Base-by-base conservation (phyloP, 2,329 filamentous ascomycete species). In the Cyphellophora europaea region DNA sequence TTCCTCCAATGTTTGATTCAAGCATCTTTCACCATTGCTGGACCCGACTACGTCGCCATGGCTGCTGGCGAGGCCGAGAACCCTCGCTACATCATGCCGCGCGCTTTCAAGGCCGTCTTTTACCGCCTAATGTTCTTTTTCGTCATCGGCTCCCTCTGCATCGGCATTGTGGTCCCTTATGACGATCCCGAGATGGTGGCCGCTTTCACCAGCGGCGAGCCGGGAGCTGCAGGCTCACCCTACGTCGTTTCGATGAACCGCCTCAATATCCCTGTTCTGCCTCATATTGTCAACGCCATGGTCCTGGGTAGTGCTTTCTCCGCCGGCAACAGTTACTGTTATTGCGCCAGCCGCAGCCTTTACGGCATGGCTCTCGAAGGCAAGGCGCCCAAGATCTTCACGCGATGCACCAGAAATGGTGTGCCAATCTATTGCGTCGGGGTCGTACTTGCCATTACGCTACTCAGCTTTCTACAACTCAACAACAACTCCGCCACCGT, bases 51-150 rank as follows among this genome's bases (percentile, higher is more conserved):
- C 56, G 74, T 82, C 42, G 59, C 64, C 5, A 70, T 71, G 69
- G 65, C 71, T 4, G 79, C 80, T 2, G 79, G 77, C 12, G 82
- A 86, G 54, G 72, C 80, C 1, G 72, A 81, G 48, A 81, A 84
- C 46, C 81, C 82, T 0, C 74, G 81, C 11, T 61, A 60, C 12
- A 72, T 79, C 13, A 74, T 91, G 56, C 82, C 82, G 0, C 74
- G 72, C 27, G 83, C 83, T 1, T 87, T 77, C 58, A 85, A 85
- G 41, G 76, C 79, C 32, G 82, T 88, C 2, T 87, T 88, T 55
- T 87, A 83, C 56, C 78, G 84, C 19, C 63, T 89, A 19, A 79
- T 79, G 0, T 62, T 72, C 2, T 88, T 89, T 56, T 88, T 87
- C 59, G 71, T 85, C 25, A 69, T 86, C 2, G 82, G 82, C 2